Base-by-base conservation (phyloP, 192 early-diverging fungal genomes). In the Pilaira anomala region DNA sequence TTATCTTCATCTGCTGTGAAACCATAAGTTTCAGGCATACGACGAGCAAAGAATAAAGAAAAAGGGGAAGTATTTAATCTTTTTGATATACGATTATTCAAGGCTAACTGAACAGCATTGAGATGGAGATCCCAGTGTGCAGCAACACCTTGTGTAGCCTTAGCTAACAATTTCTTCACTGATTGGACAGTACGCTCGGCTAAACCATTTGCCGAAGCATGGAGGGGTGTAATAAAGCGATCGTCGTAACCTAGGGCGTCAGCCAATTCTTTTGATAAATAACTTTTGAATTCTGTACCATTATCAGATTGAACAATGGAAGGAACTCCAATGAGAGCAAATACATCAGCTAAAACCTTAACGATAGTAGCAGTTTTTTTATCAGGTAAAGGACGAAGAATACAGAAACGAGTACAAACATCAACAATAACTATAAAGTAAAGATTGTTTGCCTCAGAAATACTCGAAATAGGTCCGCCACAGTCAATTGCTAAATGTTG, bases 251-350 rank as follows among this genome's bases (percentile, higher is more conserved):
- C 52, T 14, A 33, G 13, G 3, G 25, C 29, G 13, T 54, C 29
- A 14, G 52, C 29, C 3, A 54, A 28, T 4, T 54, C 29, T 33
- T 21, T 33, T 2, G 49, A 19, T 12, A 51, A 25, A 12, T 8
- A 24, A 22, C n/a, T 51, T 18, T 51, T 41, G 14, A 45, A 80
- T 50, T 80, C 78, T 26, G 66, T 66, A 11, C 78, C 78, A 54
- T 83, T 76, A 29, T 76, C 69, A 30, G 42, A 48, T 41, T 76
- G 74, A 7, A 76, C 14, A 6, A 76, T 62, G 3, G 65, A 64
- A 0, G 69, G 69, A 16, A 68, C 63, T 2, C 68, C 68, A 22
- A 67, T 63, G 2, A 50, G 25, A 7, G 63, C 63, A 29, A 76
- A 71, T 3, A 76, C 3, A 0, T 45, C 11, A 11, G 68, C 40